Conservation (phyloP, 257 asterid species). For the Orobanche coerulescens region DNA sequence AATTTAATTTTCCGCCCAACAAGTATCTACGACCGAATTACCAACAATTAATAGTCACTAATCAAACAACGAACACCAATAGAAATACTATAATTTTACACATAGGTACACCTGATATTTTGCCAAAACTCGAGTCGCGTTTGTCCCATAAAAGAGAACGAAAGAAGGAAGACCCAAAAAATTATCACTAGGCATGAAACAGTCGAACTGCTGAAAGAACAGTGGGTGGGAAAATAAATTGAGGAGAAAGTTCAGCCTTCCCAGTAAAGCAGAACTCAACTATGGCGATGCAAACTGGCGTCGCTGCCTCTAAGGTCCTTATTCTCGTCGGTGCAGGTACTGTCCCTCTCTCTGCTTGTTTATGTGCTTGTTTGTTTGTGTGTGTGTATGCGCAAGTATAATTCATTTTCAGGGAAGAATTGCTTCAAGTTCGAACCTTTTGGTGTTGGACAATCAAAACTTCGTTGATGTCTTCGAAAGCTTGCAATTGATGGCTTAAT, state of each 20-base stretch:
- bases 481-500: slow-evolving; percentile 10
- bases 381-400: not conserved
- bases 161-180: too few relatives aligned
- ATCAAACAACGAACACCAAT: too few relatives aligned
- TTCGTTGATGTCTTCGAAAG: not conserved
- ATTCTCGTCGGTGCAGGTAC: slow-evolving; percentile 74
- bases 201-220: too few relatives aligned
- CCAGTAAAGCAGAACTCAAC: slow-evolving; percentile 21
- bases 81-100: too few relatives aligned
- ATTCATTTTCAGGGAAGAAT: not conserved
- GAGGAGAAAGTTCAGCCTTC: slow-evolving; percentile 11
- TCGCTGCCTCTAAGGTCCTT: slow-evolving; percentile 66
- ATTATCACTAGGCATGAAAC: too few relatives aligned
- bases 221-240: not conserved
- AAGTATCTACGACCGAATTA: too few relatives aligned
- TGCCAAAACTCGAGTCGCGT: too few relatives aligned
- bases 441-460: slow-evolving; percentile 16
- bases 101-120: too few relatives aligned
- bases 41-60: too few relatives aligned
- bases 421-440: not conserved
- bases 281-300: slow-evolving; percentile 80
- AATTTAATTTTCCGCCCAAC: too few relatives aligned
- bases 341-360: slow-evolving; percentile 4
- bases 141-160: too few relatives aligned
- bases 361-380: not conserved